Evolutionary conservation across 2,329 filamentous ascomycete genomes (phyloP).

Genomic region (Pseudogymnoascus sp.): DNA sequence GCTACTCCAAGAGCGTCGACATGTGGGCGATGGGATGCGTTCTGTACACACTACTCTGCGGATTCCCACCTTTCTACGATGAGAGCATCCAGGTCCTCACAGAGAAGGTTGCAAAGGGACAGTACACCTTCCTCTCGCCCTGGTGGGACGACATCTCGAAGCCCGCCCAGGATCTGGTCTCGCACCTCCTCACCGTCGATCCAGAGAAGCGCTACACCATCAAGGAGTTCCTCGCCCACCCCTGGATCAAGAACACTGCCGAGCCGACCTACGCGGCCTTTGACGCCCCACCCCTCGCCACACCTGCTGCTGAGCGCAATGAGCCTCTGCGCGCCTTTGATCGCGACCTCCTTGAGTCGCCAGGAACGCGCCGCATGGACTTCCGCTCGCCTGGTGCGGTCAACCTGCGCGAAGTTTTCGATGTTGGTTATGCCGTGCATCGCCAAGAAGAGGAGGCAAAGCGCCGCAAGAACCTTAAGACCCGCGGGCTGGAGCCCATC

Average conservation of each 20-base stretch:
- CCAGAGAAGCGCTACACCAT: constrained; percentile 94
- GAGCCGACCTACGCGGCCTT: constrained; percentile 59
- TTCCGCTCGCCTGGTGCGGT: constrained; percentile 93
- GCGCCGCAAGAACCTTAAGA: constrained; percentile 72
- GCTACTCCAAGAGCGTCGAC: constrained; percentile 96
- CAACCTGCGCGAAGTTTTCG: constrained; percentile 94
- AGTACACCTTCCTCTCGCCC: constrained; percentile 94
- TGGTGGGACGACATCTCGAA: constrained; percentile 99
- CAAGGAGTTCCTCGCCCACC: constrained; percentile 84
- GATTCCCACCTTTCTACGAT: constrained; percentile 97
- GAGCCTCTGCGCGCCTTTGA: constrained; percentile 48
- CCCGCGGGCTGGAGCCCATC: constrained; percentile 55
- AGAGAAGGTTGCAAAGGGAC: constrained; percentile 92
- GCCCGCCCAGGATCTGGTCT: constrained; percentile 86
- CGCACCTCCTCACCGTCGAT: constrained; percentile 87
- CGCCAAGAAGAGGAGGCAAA: constrained; percentile 94
- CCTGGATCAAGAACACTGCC: constrained; percentile 73
- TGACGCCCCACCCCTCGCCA: constrained; percentile 65
- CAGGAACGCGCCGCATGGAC: constrained; percentile 63
- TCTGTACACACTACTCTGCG: constrained; percentile 90
- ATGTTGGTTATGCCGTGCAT: constrained; percentile 96
- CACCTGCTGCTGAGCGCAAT: constrained; percentile 43
- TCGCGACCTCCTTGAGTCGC: constrained; percentile 46
- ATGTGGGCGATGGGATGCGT: constrained; percentile 99
- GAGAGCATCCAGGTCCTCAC: constrained; percentile 96